Conservation (phyloP, 2,329 filamentous ascomycete species). For the Pseudogymnoascus verrucosus region DNA sequence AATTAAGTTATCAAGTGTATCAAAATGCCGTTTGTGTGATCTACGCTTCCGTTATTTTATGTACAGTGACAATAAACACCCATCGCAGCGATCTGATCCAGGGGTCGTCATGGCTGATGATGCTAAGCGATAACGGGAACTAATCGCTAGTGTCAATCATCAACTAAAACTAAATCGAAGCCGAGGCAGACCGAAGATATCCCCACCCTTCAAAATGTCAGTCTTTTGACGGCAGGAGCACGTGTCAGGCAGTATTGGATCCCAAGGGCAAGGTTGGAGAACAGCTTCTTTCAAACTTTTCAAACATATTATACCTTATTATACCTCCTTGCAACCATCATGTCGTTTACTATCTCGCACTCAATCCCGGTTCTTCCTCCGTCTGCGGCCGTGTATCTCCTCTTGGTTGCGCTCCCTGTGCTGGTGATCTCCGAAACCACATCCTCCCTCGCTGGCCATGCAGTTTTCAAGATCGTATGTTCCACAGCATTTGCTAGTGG, state of each 20-base stretch:
- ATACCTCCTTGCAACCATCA: background rate
- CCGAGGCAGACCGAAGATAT: background rate
- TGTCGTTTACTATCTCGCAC: background rate
- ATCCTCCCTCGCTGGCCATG: conserved; percentile 22
- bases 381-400: conserved; percentile 16
- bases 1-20: background rate
- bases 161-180: background rate
- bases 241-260: background rate
- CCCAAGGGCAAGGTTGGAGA: background rate
- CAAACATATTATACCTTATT: background rate
- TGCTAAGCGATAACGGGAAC: background rate
- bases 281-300: background rate
- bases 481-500: conserved; percentile 24
- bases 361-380: conserved; percentile 19
- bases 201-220: background rate
- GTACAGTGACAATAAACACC: background rate
- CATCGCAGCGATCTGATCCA: background rate
- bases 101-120: background rate
- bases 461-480: conserved; percentile 26
- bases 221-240: background rate
- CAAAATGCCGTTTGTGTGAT: background rate
- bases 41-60: background rate
- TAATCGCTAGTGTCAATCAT: background rate
- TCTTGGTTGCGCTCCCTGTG: conserved; percentile 22
- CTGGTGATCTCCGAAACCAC: conserved; percentile 23